These are phyloP conservation scores for Liriodendron chinense DNA, from an alignment of 164 flowering plant species.

Conservation along the genomic window DNA sequence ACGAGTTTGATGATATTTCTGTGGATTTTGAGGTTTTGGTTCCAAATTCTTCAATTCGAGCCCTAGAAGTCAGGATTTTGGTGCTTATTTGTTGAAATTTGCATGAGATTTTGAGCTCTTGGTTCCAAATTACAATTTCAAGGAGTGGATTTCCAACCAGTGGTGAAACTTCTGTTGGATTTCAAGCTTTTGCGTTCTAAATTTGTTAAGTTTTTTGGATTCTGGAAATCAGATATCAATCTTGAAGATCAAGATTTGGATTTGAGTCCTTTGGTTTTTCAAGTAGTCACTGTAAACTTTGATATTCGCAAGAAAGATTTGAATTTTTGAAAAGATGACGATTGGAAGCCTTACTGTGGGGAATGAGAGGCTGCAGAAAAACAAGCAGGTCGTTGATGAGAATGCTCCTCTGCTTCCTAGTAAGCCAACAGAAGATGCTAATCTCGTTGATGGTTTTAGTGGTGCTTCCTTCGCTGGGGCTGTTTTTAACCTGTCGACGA, in stretches of 20 bases:
- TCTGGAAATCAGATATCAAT: not conserved
- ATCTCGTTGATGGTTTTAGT: constrained; percentile 63
- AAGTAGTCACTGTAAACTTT: not conserved
- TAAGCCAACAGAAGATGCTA: constrained; percentile 44
- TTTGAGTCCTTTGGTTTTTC: not conserved
- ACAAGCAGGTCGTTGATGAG: constrained; percentile 48
- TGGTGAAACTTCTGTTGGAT: not conserved
- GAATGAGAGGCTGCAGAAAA: constrained; percentile 41
- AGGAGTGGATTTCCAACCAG: not conserved
- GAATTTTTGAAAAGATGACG: constrained; percentile 40
- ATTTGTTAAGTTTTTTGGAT: not conserved
- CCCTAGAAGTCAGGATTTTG: not conserved
- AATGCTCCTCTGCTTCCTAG: constrained; percentile 76
- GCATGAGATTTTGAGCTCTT: not conserved
- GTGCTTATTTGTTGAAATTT: not conserved
- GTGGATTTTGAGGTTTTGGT: not conserved
- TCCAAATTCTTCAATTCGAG: not conserved
- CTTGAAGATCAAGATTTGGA: not conserved
- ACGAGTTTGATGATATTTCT: not conserved
- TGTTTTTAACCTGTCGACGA: constrained; percentile 86
- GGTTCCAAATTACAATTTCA: not conserved
- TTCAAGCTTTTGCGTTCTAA: not conserved
- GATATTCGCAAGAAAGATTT: not conserved
- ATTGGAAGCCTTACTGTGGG: constrained; percentile 32
- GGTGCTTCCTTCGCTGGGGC: constrained; percentile 92